Evolutionary conservation across 371 early-diverging fungal species (phyloP).

Genomic region (Encephalitozoon romaleae): DNA sequence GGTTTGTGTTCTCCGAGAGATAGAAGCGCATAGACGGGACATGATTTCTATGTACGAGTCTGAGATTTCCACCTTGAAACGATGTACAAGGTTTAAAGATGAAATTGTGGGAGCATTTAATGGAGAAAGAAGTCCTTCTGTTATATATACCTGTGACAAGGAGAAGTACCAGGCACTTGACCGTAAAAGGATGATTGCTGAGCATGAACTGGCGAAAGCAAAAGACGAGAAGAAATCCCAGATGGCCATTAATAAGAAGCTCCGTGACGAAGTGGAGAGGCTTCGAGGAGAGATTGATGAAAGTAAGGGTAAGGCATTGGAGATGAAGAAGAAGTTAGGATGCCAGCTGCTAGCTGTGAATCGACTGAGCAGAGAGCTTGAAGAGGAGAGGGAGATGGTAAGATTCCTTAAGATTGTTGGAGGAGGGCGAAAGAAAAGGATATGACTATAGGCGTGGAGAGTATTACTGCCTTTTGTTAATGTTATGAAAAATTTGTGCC

Average conservation of each 20-base stretch:
- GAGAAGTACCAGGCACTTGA: constrained; percentile 1
- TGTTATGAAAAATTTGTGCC: constrained; percentile 46
- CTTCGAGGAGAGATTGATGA: neutral
- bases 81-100: neutral
- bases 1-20: neutral
- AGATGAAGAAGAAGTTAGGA: neutral
- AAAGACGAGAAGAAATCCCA: neutral
- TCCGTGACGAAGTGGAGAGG: neutral
- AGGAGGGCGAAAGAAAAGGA: neutral
- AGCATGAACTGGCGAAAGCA: neutral
- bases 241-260: neutral
- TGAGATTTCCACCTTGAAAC: constrained; percentile 1
- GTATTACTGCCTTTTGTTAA: neutral
- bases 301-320: neutral
- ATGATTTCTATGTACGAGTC: neutral
- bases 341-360: neutral
- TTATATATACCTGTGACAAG: neutral
- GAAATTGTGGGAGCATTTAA: neutral
- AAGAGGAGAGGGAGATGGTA: constrained; percentile 18
- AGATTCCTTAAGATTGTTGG: constrained; percentile 3
- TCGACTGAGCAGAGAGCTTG: constrained; percentile 16
- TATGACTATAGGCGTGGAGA: neutral
- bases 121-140: neutral
- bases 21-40: neutral
- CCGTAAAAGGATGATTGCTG: neutral